A percentile compares a stretch with the other conserved stretches of the same genome.
phyloP scores from a whole-genome alignment of 106 monocot species.

The Phalaenopsis aphrodite region DNA sequence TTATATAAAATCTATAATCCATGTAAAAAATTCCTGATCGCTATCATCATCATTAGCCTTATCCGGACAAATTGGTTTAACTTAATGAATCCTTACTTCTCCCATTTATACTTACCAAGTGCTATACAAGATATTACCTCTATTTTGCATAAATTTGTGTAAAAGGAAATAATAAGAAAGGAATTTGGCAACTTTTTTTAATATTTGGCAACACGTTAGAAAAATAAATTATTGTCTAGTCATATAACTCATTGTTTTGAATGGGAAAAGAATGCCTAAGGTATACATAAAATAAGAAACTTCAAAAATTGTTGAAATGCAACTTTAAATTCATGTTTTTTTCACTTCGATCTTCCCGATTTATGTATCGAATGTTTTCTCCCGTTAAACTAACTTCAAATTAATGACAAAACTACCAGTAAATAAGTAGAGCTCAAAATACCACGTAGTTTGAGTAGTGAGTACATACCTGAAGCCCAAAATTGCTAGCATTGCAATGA shows the following conservation, averaged over 20 bases:
- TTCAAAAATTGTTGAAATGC: too few species aligned
- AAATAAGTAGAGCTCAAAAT: background rate
- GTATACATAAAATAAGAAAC: too few species aligned
- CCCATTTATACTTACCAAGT: too few species aligned
- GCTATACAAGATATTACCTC: too few species aligned
- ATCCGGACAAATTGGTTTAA: too few species aligned
- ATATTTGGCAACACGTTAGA: background rate
- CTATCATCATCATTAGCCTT: too few species aligned
- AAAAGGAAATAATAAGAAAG: background rate
- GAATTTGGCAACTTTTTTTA: background rate
- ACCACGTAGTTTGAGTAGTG: background rate
- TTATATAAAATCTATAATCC: too few species aligned
- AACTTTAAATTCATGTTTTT: too few species aligned
- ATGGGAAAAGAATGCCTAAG: background rate
- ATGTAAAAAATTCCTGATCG: too few species aligned
- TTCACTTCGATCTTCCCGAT: too few species aligned
- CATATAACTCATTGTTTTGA: background rate
- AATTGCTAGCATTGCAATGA: constrained; percentile 98
- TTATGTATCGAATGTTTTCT: background rate
- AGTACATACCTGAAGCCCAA: constrained; percentile 80
- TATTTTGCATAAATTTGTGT: too few species aligned
- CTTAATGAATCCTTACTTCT: too few species aligned
- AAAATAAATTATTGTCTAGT: background rate
- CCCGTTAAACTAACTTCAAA: background rate
- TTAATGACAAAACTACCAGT: background rate